Conservation (phyloP, 805 yeast genomes). For the Metschnikowia vanudenii region DNA sequence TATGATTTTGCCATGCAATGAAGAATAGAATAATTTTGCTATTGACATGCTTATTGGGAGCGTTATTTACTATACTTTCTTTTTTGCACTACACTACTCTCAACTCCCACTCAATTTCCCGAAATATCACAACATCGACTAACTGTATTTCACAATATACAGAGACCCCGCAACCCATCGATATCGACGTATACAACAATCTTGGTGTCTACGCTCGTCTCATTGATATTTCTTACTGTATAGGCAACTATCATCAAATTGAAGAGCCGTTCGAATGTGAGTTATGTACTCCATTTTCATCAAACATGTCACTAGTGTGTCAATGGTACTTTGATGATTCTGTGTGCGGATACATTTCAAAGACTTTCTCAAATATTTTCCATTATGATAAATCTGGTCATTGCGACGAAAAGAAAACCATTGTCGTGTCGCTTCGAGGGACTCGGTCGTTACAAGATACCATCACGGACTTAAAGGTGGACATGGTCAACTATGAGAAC, state of each 20-base stretch:
- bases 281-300: constrained; percentile 29
- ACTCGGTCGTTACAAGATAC: constrained; percentile 43
- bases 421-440: constrained; percentile 41
- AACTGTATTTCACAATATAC: neutral
- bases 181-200: constrained; percentile 25
- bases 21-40: neutral
- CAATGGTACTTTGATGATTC: constrained; percentile 40
- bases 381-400: constrained; percentile 10
- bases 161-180: constrained; percentile 20
- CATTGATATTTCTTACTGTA: constrained; percentile 44
- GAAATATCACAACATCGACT: too few relatives aligned
- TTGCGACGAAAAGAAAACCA: constrained; percentile 23
- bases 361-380: constrained; percentile 29
- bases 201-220: constrained; percentile 41
- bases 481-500: constrained; percentile 31
- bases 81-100: neutral
- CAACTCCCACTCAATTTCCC: neutral
- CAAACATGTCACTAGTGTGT: constrained; percentile 35
- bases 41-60: neutral
- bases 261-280: constrained; percentile 40
- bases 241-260: constrained; percentile 30
- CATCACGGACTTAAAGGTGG: constrained; percentile 38
- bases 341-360: constrained; percentile 40
- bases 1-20: neutral
- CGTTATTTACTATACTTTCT: neutral